Conservation (phyloP, 2,329 filamentous ascomycete species). For the Fusarium buharicum region DNA sequence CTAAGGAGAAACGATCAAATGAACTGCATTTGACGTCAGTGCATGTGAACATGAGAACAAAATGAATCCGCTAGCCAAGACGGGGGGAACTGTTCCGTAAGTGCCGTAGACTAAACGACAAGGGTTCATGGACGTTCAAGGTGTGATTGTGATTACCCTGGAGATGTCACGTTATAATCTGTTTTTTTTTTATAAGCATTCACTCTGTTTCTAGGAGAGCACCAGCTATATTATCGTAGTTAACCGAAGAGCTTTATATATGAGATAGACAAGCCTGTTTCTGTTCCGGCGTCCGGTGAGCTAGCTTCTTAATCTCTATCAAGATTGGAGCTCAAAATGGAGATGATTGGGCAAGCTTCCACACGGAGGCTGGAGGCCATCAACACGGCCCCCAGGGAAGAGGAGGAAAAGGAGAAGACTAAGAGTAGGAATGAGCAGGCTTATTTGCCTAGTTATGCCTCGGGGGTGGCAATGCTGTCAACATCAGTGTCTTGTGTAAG, state of each 20-base stretch:
- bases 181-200: neutral
- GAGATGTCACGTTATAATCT: neutral
- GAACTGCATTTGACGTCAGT: conserved; percentile 39
- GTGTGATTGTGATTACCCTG: conserved; percentile 13
- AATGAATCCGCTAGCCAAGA: conserved; percentile 24
- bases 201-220: neutral
- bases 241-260: neutral
- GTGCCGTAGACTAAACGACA: neutral
- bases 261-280: neutral
- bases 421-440: neutral
- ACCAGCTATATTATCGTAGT: neutral
- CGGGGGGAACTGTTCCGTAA: conserved; percentile 2
- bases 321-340: neutral
- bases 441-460: neutral
- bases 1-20: conserved; percentile 2
- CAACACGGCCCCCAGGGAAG: neutral
- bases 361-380: neutral
- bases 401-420: neutral
- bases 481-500: neutral
- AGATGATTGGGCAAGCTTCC: neutral
- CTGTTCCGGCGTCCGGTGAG: neutral
- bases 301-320: neutral
- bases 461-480: neutral
- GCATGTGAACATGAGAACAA: conserved; percentile 17
- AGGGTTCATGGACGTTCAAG: neutral